phyloP scores from a whole-genome alignment of 441 rosid species.

The Macaranga tanarius region DNA sequence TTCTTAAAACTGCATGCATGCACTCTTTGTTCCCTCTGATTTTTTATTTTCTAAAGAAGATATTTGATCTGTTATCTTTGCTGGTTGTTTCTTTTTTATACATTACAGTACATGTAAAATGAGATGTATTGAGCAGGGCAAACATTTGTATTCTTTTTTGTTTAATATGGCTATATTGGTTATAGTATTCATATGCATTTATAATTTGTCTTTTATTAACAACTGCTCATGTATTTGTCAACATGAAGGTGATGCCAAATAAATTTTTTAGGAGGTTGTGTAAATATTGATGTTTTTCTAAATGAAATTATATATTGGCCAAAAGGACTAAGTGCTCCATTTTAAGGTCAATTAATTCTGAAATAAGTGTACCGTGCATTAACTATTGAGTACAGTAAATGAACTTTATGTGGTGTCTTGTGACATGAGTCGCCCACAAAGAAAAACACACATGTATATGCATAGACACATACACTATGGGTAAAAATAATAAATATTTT shows the following conservation, averaged over 20 bases:
- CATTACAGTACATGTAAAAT: neutral
- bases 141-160: neutral
- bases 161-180: neutral
- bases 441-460: no score
- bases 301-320: neutral
- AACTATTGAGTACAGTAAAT: no score
- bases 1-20: no score
- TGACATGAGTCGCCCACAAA: no score
- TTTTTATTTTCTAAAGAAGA: no score
- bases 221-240: neutral
- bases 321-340: neutral
- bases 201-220: neutral
- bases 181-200: neutral
- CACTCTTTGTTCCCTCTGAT: no score
- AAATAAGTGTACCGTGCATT: neutral
- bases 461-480: no score
- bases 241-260: neutral
- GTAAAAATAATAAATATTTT: no score
- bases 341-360: neutral
- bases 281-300: neutral
- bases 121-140: neutral
- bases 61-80: neutral
- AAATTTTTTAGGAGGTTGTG: neutral
- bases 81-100: neutral
- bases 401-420: no score